Base-by-base conservation (phyloP, 768 basidiomycete species). In the Rhodosporidiobolus odoratus region DNA sequence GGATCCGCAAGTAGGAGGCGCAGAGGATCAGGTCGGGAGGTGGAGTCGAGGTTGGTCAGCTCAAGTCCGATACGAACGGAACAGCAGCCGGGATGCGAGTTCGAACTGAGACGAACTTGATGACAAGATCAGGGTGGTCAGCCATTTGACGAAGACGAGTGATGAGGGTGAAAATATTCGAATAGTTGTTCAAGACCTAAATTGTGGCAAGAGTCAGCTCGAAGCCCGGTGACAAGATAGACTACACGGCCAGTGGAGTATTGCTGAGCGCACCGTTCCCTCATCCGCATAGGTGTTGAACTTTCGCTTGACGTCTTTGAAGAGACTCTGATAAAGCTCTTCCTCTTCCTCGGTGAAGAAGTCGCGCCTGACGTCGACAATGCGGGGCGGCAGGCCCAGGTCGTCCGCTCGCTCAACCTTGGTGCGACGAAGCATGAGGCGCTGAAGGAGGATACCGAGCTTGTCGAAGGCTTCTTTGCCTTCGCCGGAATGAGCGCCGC, bases 331-430 rank as follows among this genome's bases (percentile, higher is more conserved):
- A 70, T 78, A 78, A 43, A 77, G 65, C 76, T 99, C 96, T 78
- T 93, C 97, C 81, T 99, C 96, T 80, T 96, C 94, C 0, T 91
- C 89, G 73, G 91, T 93, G 83, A 98, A 98, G 79, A 89, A 90
- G 79, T 98, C 95, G 60, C 87, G 83, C 53, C 92, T 86, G 66
- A 99, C 87, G 58, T 90, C 83, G 30, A 99, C 89, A 0, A 88
- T 93, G 47, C 96, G 85, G 12, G 96, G 96, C 13, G 96, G 96
- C 27, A 98, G 81, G 10, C 92, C 96, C 32, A 99, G 85, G 78
- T 99, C 96, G 77, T 99, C 96, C 2, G 95, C 95, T 65, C 89
- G 85, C 85, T 99, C 90, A 54, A 97, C 83, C 88, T 97, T 81
- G 37, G 80, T 79, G 54, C 78, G 75, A 62, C 76, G 68, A 59